Conservation (phyloP, 1,139 yeast genomes). For the Yamadazyma sp. region DNA sequence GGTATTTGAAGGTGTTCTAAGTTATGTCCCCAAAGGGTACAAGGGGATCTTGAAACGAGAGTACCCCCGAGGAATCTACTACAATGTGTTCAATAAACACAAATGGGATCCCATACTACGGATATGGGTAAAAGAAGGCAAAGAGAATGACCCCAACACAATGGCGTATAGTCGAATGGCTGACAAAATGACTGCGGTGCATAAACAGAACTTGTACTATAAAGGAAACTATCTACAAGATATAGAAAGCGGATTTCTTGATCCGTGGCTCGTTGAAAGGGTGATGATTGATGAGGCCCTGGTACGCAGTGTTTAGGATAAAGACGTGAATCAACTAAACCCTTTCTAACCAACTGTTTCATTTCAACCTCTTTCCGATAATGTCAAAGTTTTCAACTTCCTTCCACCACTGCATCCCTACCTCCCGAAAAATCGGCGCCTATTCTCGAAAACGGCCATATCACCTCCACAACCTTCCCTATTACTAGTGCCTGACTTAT, state of each 20-base stretch:
- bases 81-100: conserved; percentile 23
- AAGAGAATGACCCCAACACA: conserved; percentile 24
- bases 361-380: neutral
- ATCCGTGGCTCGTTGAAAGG: conserved; percentile 8
- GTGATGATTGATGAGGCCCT: neutral
- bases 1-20: conserved; percentile 52
- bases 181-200: conserved; percentile 15
- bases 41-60: conserved; percentile 42
- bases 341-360: neutral
- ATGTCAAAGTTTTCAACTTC: neutral
- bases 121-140: conserved; percentile 31
- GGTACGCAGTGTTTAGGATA: no score
- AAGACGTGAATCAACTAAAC: no score
- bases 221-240: conserved; percentile 7
- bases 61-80: conserved; percentile 23
- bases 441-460: conserved; percentile 68
- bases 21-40: conserved; percentile 45
- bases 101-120: conserved; percentile 28
- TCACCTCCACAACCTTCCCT: conserved; percentile 65
- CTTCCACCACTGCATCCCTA: conserved; percentile 12
- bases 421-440: conserved; percentile 31
- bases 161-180: conserved; percentile 20
- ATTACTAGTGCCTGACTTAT: conserved; percentile 73
- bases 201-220: conserved; percentile 15
- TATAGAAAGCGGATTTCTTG: conserved; percentile 4